phyloP scores from a whole-genome alignment of 2,329 filamentous ascomycete species.

The Pezicula radicicola region DNA sequence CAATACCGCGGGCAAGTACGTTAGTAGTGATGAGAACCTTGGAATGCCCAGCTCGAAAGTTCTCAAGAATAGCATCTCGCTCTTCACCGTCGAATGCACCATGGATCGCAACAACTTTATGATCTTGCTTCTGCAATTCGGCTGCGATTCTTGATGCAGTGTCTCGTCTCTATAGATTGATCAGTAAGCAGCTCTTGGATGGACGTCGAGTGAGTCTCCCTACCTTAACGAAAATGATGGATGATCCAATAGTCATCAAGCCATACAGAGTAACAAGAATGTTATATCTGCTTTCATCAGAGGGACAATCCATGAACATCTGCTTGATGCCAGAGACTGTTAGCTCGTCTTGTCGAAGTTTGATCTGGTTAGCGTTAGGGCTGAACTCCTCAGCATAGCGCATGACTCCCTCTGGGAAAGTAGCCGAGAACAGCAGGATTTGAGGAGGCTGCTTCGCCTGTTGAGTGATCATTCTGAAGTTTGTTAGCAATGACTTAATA shows the following conservation, averaged over 20 bases:
- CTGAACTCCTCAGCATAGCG: slow-evolving; percentile 82
- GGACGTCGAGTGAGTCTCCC: slow-evolving; percentile 18
- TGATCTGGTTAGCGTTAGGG: slow-evolving; percentile 81
- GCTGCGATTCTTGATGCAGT: slow-evolving; percentile 83
- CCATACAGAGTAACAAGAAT: slow-evolving; percentile 91
- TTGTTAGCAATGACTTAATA: slow-evolving; percentile 9
- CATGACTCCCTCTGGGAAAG: slow-evolving; percentile 87
- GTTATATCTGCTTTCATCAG: slow-evolving; percentile 80
- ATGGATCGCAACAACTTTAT: slow-evolving; percentile 87
- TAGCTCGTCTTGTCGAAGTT: slow-evolving; percentile 83
- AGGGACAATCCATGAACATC: slow-evolving; percentile 91
- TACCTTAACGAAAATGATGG: slow-evolving; percentile 96
- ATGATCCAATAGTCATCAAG: slow-evolving; percentile 93
- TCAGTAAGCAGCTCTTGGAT: not conserved
- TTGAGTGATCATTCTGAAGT: slow-evolving; percentile 63
- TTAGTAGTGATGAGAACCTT: slow-evolving; percentile 99
- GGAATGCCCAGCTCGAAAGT: slow-evolving; percentile 80
- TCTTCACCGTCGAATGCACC: slow-evolving; percentile 81
- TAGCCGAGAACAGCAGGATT: slow-evolving; percentile 92
- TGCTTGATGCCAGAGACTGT: slow-evolving; percentile 97
- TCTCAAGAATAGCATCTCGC: slow-evolving; percentile 79
- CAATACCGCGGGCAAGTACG: slow-evolving; percentile 92
- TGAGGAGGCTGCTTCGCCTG: slow-evolving; percentile 54
- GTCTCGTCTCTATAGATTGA: slow-evolving; percentile 63
- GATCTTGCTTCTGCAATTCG: slow-evolving; percentile 83